phyloP scores from a whole-genome alignment of 352 stramenopile species.

The Phytophthora syringae region DNA sequence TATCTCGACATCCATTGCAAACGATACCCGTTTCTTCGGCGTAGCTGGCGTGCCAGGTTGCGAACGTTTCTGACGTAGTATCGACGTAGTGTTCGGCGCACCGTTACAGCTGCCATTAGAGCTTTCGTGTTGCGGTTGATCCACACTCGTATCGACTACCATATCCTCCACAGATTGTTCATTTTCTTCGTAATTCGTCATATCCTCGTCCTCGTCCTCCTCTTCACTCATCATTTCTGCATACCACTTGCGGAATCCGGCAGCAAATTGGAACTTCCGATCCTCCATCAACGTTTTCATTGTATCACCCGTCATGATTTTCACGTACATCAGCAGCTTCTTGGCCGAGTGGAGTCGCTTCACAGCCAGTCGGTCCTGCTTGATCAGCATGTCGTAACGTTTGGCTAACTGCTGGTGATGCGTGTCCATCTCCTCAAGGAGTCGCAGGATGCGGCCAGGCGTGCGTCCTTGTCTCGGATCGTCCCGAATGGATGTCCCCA shows the following conservation, averaged over 20 bases:
- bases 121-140: conserved; percentile 11
- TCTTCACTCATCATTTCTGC: conserved; percentile 17
- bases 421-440: conserved; percentile 50
- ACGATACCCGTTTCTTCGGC: conserved; percentile 36
- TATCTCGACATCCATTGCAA: conserved; percentile 14
- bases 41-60: neutral
- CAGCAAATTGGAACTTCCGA: conserved; percentile 56
- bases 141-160: conserved; percentile 28
- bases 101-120: conserved; percentile 4
- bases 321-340: conserved; percentile 69
- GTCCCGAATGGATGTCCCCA: conserved; percentile 46
- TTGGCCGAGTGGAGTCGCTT: conserved; percentile 63
- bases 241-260: conserved; percentile 65
- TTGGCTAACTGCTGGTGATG: conserved; percentile 38
- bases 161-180: conserved; percentile 34
- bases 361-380: conserved; percentile 42
- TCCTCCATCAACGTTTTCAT: conserved; percentile 46
- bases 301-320: conserved; percentile 46
- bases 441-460: conserved; percentile 55
- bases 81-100: conserved; percentile 4
- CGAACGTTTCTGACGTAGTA: conserved; percentile 20
- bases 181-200: conserved; percentile 8
- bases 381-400: conserved; percentile 51
- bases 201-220: conserved; percentile 21
- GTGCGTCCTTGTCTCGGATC: conserved; percentile 43